phyloP scores from a whole-genome alignment of 306 rosid genomes.

The Quercus alba region DNA sequence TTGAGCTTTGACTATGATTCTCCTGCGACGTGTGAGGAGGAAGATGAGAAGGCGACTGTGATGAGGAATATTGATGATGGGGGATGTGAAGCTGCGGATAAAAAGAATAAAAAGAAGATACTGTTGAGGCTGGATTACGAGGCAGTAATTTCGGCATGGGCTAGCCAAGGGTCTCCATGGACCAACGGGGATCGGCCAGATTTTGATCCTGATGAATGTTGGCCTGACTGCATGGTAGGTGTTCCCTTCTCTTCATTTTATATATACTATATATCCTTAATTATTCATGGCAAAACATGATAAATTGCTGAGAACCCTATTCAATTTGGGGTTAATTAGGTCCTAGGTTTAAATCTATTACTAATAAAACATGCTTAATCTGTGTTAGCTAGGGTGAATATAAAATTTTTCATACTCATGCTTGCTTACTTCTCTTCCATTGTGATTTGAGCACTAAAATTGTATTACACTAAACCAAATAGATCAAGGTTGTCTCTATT shows the following conservation, averaged over 20 bases:
- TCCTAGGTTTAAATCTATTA: not conserved
- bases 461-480: not conserved
- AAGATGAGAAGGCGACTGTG: slow-evolving; percentile 23
- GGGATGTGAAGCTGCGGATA: slow-evolving; percentile 8
- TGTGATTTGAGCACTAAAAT: not conserved
- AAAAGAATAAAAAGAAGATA: slow-evolving; percentile 38
- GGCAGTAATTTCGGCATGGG: slow-evolving; percentile 74
- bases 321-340: not conserved
- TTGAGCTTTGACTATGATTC: slow-evolving; percentile 52
- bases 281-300: no score
- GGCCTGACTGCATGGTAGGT: slow-evolving; percentile 60
- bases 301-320: no score
- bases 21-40: slow-evolving; percentile 39
- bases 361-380: not conserved
- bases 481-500: no score
- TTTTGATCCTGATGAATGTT: slow-evolving; percentile 46
- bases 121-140: slow-evolving; percentile 75
- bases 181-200: slow-evolving; percentile 59
- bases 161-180: slow-evolving; percentile 71
- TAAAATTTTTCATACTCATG: not conserved
- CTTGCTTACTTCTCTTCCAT: not conserved
- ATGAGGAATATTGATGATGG: not conserved
- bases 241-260: not conserved
- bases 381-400: not conserved
- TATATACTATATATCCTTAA: no score